Conservation (phyloP, 371 early-diverging fungal genomes). For the Capniomyces stellatus region DNA sequence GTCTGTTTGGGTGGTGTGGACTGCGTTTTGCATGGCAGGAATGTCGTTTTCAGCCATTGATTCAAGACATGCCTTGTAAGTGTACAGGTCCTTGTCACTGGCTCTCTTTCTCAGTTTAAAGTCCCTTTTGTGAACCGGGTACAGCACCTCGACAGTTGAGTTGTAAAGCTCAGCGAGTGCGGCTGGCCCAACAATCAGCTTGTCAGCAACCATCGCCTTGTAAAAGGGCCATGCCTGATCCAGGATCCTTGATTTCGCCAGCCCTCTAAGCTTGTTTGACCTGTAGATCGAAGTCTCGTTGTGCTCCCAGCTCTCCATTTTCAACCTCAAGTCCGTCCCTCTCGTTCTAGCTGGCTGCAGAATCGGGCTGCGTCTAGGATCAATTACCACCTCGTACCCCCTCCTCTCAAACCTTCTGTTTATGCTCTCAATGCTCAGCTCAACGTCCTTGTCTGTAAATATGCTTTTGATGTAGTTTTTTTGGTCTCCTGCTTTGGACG, state of each 20-base stretch:
- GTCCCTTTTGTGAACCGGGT: too few relatives aligned
- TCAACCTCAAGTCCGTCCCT: not conserved
- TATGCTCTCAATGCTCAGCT: too few relatives aligned
- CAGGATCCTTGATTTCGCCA: not conserved
- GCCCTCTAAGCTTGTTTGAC: not conserved
- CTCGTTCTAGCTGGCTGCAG: not conserved
- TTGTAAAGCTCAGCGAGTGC: not conserved
- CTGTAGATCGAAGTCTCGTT: not conserved
- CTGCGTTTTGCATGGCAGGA: not conserved
- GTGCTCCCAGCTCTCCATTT: not conserved
- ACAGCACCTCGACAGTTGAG: not conserved
- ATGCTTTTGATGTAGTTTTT: not conserved
- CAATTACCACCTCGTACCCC: not conserved
- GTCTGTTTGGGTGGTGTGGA: not conserved
- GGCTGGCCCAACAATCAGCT: not conserved
- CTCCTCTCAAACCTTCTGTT: not conserved
- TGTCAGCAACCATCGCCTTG: not conserved
- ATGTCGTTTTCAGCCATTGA: not conserved
- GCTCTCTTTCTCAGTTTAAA: too few relatives aligned
- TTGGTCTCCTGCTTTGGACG: not conserved
- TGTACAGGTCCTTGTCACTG: too few relatives aligned
- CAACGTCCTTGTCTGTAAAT: not conserved
- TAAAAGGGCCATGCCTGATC: not conserved
- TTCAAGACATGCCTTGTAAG: not conserved
- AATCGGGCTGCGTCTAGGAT: too few relatives aligned